phyloP scores from a whole-genome alignment of 1,284 basidiomycete species.

The Trichosporon sp. region DNA sequence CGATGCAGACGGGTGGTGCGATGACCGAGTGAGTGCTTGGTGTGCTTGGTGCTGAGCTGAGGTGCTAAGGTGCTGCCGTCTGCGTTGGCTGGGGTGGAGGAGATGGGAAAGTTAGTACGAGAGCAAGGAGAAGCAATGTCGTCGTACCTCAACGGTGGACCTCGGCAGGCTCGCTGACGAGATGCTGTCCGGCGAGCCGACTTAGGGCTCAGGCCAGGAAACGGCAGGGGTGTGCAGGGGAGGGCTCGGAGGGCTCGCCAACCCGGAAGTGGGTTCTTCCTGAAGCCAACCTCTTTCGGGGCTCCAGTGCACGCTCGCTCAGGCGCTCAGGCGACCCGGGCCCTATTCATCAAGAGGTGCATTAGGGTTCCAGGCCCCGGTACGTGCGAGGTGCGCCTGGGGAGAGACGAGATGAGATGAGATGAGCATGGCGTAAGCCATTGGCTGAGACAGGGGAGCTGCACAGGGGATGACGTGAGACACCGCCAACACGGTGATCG shows the following conservation, averaged over 20 bases:
- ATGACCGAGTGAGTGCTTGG: no score
- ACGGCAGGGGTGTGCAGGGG: not conserved
- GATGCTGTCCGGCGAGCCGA: no score
- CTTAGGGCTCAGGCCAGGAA: not conserved
- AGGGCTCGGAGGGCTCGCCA: not conserved
- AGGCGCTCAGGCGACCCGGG: no score
- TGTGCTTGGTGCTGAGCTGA: no score
- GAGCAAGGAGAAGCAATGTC: no score
- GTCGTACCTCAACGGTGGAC: no score
- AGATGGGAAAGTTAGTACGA: no score
- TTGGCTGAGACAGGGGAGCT: not conserved
- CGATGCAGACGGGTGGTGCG: not conserved
- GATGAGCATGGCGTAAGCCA: not conserved
- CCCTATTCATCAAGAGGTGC: not conserved
- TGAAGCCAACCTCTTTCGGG: not conserved
- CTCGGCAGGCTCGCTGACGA: no score
- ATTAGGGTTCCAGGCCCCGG: not conserved
- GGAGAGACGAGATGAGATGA: not conserved
- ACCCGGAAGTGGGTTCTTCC: not conserved
- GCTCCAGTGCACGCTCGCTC: not conserved
- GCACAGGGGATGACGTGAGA: not conserved
- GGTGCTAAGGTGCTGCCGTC: no score
- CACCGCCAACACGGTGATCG: not conserved
- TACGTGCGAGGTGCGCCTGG: not conserved
- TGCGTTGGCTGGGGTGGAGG: no score